Evolutionary conservation across 305 asterid species (phyloP), one percentile per base, ranked within the genome.

Genomic region (Salvia sclarea): DNA sequence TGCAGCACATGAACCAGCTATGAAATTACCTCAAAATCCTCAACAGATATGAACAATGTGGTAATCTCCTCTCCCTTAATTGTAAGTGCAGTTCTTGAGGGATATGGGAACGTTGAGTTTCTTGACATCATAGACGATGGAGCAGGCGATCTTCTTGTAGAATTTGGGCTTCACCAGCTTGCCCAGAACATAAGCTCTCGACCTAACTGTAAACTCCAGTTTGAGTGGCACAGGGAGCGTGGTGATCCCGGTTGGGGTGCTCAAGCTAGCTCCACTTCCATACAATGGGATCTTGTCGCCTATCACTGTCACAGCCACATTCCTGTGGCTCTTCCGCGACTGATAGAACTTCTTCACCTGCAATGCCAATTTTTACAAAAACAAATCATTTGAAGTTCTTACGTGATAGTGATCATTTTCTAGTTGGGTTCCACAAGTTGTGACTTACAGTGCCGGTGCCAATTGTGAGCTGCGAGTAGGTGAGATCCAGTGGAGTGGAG

Each of bases 281-380:
- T 92, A 92, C 73, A 92, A 18, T 0, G 96, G 98, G 66, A 89
- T 84, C 83, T 79, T 82, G 67, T 89, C 87, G 0, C 96, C 96
- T 0, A 84, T 80, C 64, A 89, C 92, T 11, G 84, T 73, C 18
- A 87, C 74, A 9, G 24, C 60, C 10, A 89, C 80, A 5, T 67
- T 74, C 64, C 82, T 84, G 24, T 80, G 83, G 71, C 87, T 75
- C 79, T 84, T 86, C 66, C 96, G 81, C 28, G 83, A 72, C 73
- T 92, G 92, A 59, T 82, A 82, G 70, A 92, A 92, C 7, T 80
- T 80, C 81, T 82, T 77, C 89, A 92, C 64, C 98, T 92, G 87
- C 41, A 61, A 67, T 40, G 11, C 50, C 75, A 0, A 61, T 68
- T 55, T 48, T 67, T 17, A 38, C 43, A 63, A 25, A 5, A 5